These are phyloP conservation scores for Solanum hybrid DNA, from an alignment of 305 asterid genomes.

Conservation along the genomic window DNA sequence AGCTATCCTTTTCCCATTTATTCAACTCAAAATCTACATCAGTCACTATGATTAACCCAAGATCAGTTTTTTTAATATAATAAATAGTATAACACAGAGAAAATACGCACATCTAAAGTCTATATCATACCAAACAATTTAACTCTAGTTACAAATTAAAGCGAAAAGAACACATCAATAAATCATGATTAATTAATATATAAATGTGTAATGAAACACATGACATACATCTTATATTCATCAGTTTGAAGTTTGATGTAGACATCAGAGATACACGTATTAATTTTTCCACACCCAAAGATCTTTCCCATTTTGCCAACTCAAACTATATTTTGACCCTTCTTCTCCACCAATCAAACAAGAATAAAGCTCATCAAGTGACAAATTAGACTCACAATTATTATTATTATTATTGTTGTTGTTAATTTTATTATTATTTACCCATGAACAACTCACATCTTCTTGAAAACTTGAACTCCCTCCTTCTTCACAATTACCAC, in stretches of 20 bases:
- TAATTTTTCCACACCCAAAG: neutral
- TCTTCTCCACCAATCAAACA: neutral
- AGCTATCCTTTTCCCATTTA: neutral
- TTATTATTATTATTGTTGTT: neutral
- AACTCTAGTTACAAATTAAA: neutral
- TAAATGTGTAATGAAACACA: neutral
- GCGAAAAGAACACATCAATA: neutral
- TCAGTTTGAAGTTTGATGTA: neutral
- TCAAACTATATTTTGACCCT: neutral
- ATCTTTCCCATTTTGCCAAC: conserved; percentile 8
- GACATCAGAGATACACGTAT: neutral
- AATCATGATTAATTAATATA: neutral
- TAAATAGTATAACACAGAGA: neutral
- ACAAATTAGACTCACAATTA: neutral
- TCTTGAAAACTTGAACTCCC: neutral
- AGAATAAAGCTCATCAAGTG: conserved; percentile 8
- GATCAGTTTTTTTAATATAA: no score
- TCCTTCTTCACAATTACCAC: conserved; percentile 5
- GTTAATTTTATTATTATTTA: neutral
- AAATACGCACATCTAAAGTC: fast-evolving
- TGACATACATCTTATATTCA: neutral
- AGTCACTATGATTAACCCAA: fast-evolving
- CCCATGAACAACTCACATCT: neutral
- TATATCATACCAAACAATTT: neutral
- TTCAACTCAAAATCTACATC: neutral